Percentiles rank a stretch among this genome's conserved stretches.
Conservation (phyloP, 495 filamentous ascomycete genomes). For the Neurospora sp. region DNA sequence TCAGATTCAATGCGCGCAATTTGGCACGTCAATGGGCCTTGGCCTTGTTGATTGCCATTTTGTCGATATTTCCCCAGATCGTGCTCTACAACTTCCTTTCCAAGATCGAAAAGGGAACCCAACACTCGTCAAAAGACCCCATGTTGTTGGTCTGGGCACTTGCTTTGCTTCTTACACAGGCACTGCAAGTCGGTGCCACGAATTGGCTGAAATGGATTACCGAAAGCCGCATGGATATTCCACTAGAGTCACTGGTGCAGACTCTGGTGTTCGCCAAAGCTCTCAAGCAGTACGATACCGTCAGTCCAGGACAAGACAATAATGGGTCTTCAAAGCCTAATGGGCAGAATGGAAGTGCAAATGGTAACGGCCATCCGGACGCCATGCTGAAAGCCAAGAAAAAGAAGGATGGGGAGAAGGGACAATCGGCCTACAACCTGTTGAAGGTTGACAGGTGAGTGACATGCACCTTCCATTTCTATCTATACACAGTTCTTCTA, state of each 20-base stretch:
- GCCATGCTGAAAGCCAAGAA: conserved; percentile 1
- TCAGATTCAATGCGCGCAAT: conserved; percentile 33
- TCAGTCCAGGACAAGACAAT: conserved; percentile 33
- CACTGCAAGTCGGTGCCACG: conserved; percentile 40
- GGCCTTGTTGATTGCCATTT: conserved; percentile 36
- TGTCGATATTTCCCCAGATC: conserved; percentile 52
- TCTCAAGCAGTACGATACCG: conserved; percentile 59
- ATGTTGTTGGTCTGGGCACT: conserved; percentile 48
- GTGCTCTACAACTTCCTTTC: conserved; percentile 49
- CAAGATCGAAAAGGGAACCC: conserved; percentile 40
- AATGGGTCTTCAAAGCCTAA: neutral
- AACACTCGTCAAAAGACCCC: conserved; percentile 17
- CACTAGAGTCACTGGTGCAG: conserved; percentile 50
- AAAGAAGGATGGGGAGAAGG: conserved; percentile 6
- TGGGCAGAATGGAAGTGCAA: neutral
- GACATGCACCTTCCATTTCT: neutral
- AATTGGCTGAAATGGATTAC: conserved; percentile 51
- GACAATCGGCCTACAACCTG: conserved; percentile 20
- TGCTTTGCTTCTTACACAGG: conserved; percentile 41
- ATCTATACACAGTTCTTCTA: conserved; percentile 20
- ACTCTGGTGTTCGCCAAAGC: conserved; percentile 60
- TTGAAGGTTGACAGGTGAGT: conserved; percentile 36
- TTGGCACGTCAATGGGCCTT: conserved; percentile 40
- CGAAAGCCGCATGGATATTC: conserved; percentile 47
- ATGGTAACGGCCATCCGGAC: neutral